Conservation (phyloP, 2,329 filamentous ascomycete species). For the Amesomyces nigricolor region DNA sequence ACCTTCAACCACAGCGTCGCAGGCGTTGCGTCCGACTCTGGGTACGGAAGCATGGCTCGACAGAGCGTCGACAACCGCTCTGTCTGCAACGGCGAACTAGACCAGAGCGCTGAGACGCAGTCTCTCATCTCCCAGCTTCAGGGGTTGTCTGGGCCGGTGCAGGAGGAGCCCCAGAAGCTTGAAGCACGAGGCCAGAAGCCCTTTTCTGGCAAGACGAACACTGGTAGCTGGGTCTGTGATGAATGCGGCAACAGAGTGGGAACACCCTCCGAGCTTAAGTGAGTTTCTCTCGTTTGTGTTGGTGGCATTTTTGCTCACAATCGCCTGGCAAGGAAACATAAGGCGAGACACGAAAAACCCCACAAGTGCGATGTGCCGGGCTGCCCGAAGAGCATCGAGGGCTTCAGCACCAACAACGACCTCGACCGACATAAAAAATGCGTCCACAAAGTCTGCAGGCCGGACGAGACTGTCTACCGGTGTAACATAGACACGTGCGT, state of each 20-base stretch:
- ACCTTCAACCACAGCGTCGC: conserved; percentile 10
- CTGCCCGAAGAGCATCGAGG: conserved; percentile 52
- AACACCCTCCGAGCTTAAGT: conserved; percentile 54
- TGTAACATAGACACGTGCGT: conserved; percentile 55
- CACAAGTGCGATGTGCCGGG: conserved; percentile 53
- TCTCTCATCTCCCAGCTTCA: conserved; percentile 32
- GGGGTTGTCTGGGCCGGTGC: conserved; percentile 1
- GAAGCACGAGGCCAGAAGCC: conserved; percentile 12
- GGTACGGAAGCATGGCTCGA: conserved; percentile 32
- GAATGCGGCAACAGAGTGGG: conserved; percentile 39
- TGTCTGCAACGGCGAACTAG: conserved; percentile 39
- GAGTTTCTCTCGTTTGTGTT: conserved; percentile 24
- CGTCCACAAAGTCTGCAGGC: conserved; percentile 49
- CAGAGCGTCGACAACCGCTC: conserved; percentile 42
- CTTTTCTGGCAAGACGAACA: neutral
- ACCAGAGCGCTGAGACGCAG: conserved; percentile 36
- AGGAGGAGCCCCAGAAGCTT: neutral
- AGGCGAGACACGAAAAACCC: conserved; percentile 62
- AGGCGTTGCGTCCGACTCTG: conserved; percentile 27
- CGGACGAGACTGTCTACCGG: conserved; percentile 48
- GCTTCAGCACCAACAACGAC: conserved; percentile 77
- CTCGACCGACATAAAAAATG: conserved; percentile 71
- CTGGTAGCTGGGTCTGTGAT: conserved; percentile 9
- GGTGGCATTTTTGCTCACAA: conserved; percentile 10
- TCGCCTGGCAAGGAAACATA: conserved; percentile 61